These are phyloP conservation scores for Trichoderma sp. DNA, from an alignment of 2,329 filamentous ascomycete genomes.

Conservation along the genomic window DNA sequence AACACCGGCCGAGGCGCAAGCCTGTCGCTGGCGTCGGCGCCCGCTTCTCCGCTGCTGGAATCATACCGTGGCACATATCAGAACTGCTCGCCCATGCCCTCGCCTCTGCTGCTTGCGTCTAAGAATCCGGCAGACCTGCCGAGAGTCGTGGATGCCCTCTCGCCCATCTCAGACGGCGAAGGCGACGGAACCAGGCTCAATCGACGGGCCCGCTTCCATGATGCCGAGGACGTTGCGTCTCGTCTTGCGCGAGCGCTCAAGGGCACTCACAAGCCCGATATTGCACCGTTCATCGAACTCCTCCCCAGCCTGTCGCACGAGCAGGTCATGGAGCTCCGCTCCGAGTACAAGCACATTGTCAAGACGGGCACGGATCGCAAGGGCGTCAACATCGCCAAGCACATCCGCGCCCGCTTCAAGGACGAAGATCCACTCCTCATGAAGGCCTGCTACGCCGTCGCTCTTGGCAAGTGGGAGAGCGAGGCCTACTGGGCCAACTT, in stretches of 20 bases:
- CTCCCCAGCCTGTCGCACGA: constrained; percentile 81
- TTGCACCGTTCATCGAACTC: constrained; percentile 73
- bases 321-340: constrained; percentile 80
- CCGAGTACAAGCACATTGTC: constrained; percentile 85
- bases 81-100: constrained; percentile 90
- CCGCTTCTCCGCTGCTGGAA: constrained; percentile 81
- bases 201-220: constrained; percentile 74
- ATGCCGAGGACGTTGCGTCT: constrained; percentile 74
- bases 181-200: constrained; percentile 42
- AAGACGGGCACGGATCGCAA: constrained; percentile 71
- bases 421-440: constrained; percentile 72
- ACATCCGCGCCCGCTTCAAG: constrained; percentile 74
- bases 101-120: constrained; percentile 62
- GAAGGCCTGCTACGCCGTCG: constrained; percentile 87
- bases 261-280: constrained; percentile 62
- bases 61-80: constrained; percentile 94
- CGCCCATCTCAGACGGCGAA: constrained; percentile 49
- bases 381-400: constrained; percentile 81
- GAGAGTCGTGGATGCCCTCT: constrained; percentile 47
- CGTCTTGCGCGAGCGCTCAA: constrained; percentile 73
- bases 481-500: constrained; percentile 98
- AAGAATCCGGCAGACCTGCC: constrained; percentile 49
- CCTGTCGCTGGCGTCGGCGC: constrained; percentile 54
- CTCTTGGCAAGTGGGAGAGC: constrained; percentile 84
- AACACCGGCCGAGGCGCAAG: constrained; percentile 41